phyloP scores from a whole-genome alignment of 2,329 filamentous ascomycete species.

The Tolypocladium cylindrosporum region DNA sequence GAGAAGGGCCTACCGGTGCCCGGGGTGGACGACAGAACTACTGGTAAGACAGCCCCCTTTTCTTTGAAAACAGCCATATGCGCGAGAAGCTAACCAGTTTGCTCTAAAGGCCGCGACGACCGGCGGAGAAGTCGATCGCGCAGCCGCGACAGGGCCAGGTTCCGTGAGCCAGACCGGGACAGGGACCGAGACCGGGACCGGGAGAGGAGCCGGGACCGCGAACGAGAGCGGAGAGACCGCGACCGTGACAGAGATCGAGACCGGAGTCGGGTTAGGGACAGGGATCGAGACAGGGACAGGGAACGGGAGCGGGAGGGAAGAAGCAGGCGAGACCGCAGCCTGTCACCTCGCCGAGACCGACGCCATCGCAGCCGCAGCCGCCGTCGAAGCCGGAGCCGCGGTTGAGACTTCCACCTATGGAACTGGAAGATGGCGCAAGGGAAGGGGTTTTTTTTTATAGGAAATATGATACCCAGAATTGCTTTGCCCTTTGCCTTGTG shows the following conservation, averaged over 20 bases:
- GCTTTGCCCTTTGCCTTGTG: background rate
- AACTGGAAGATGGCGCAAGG: background rate
- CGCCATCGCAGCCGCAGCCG: slow-evolving; percentile 28
- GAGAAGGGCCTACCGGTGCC: slow-evolving; percentile 48
- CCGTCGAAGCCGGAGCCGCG: slow-evolving; percentile 30
- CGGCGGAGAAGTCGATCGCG: slow-evolving; percentile 25
- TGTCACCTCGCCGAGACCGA: slow-evolving; percentile 23
- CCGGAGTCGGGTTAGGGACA: slow-evolving; percentile 24
- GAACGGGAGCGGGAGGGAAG: slow-evolving; percentile 22
- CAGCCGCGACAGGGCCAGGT: slow-evolving; percentile 21
- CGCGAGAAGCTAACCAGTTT: background rate
- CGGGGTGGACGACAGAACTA: slow-evolving; percentile 40
- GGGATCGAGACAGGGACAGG: slow-evolving; percentile 23
- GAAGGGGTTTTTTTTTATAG: background rate
- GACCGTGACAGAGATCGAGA: slow-evolving; percentile 15
- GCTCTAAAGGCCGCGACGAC: slow-evolving; percentile 29
- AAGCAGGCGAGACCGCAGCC: slow-evolving; percentile 20
- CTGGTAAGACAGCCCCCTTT: slow-evolving; percentile 12
- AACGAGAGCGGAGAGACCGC: slow-evolving; percentile 20
- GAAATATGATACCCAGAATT: background rate
- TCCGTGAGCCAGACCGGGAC: slow-evolving; percentile 13
- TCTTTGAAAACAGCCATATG: background rate
- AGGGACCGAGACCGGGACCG: background rate
- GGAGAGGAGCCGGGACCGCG: slow-evolving; percentile 10
- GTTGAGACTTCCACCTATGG: slow-evolving; percentile 3